Conservation (phyloP, 805 yeast species). For the Lachancea sp. region DNA sequence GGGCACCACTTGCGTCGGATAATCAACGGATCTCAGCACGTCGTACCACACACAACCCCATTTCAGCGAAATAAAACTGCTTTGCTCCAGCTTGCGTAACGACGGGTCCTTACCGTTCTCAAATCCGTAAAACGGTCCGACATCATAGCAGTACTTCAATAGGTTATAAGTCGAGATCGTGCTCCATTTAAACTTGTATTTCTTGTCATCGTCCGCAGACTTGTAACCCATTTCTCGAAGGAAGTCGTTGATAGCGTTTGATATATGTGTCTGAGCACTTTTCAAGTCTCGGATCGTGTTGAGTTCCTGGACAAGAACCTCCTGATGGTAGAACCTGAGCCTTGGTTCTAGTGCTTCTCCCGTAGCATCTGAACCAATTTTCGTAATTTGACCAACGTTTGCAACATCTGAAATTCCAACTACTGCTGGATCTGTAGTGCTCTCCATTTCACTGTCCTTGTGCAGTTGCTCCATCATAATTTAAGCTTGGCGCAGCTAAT, state of each 20-base stretch:
- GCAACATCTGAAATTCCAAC: conserved; percentile 1
- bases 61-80: conserved; percentile 6
- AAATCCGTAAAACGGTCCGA: conserved; percentile 6
- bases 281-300: neutral
- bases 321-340: neutral
- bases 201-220: conserved; percentile 4
- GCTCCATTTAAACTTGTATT: conserved; percentile 5
- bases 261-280: neutral
- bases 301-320: neutral
- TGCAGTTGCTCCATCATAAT: neutral
- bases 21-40: neutral
- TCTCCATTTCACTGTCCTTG: neutral
- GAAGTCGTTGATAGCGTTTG: neutral
- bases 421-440: conserved; percentile 2
- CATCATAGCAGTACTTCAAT: conserved; percentile 4
- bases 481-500: neutral
- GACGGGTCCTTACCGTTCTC: conserved; percentile 2
- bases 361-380: neutral
- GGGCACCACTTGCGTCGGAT: neutral
- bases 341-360: neutral
- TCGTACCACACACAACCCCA: conserved; percentile 7
- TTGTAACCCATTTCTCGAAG: conserved; percentile 1
- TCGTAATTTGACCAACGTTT: neutral
- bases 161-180: conserved; percentile 2
- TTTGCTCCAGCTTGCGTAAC: conserved; percentile 4